Evolutionary conservation across 2,329 filamentous ascomycete species (phyloP), one percentile per base, ranked within the genome.

Genomic region (Thelonectria discophora): DNA sequence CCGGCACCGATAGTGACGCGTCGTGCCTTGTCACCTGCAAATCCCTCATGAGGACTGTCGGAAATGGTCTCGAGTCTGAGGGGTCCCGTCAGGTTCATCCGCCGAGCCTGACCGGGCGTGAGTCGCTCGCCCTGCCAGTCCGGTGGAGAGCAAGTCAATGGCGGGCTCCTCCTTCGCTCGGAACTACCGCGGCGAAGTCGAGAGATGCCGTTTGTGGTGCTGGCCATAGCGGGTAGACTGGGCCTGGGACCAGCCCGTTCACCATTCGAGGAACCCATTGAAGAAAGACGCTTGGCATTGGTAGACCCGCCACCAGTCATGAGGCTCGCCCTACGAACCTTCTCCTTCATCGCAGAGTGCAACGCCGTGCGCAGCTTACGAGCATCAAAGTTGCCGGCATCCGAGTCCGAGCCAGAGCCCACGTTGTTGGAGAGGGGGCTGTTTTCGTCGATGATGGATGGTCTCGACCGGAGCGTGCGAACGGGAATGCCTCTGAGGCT

Each of bases 361-460:
- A 88, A 76, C 3, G 84, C 85, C 20, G 79, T 82, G 51, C 85
- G 83, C 34, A 88, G 79, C 74, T 86, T 86, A 46, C 81, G 78
- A 5, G 81, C 74, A 70, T 87, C 84, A 51, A 87, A 79, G 17
- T 77, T 69, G 58, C 79, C 79, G 6, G 80, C 78, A n/a, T 85
- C 83, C 18, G 81, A 83, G 61, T 85, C 82, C 12, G 81, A 84
- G 37, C 76, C 77, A 17, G 79, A 77, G 21, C 74, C 69, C 11
- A 73, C 64, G 56, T 58, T 68, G 62, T 60, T 59, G 43, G 69
- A 48, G 83, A 80, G 80, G 3, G 81, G 82, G 52, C 80, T 80
- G 69, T 87, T 86, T 73, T 87, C 84, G 69, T 86, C 83, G 5
- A 77, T 73, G 5, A 79, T 75, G 5, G 75, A 72, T 7, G 76